A percentile compares a stretch with the other conserved stretches of the same genome.
Evolutionary conservation across 164 flowering plant species (phyloP).

Genomic region (Chimonanthus praecox): DNA sequence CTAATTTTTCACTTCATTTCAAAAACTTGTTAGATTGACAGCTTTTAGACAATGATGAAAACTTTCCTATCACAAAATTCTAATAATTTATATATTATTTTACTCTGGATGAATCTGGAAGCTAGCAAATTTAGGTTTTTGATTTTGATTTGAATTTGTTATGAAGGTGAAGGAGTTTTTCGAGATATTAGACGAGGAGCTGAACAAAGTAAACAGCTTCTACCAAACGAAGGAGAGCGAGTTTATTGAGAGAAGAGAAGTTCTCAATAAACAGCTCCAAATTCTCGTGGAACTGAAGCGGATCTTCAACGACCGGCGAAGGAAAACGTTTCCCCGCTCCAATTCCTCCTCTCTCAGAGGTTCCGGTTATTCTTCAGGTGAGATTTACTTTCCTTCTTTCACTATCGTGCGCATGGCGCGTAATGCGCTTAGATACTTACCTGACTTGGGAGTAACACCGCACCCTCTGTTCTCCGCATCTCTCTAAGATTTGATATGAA

Average conservation of each 20-base stretch:
- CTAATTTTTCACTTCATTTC: background rate
- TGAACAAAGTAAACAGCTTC: slow-evolving; percentile 72
- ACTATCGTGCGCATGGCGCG: background rate
- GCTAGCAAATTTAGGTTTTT: background rate
- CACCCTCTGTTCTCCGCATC: too few relatives aligned
- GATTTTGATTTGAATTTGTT: background rate
- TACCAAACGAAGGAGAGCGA: slow-evolving; percentile 60
- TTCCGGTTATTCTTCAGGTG: slow-evolving; percentile 53
- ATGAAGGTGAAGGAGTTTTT: slow-evolving; percentile 55
- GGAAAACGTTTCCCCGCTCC: slow-evolving; percentile 34
- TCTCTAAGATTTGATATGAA: too few relatives aligned
- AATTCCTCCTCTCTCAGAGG: slow-evolving; percentile 37
- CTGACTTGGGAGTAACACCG: too few relatives aligned
- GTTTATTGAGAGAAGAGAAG: slow-evolving; percentile 69
- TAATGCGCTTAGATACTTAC: too few relatives aligned
- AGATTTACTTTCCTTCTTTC: background rate
- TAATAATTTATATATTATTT: too few relatives aligned
- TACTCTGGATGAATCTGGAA: too few relatives aligned
- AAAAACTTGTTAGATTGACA: background rate
- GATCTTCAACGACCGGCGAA: slow-evolving; percentile 46
- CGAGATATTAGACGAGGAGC: slow-evolving; percentile 63
- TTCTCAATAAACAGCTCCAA: slow-evolving; percentile 66
- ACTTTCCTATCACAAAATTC: too few relatives aligned
- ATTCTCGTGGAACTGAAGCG: slow-evolving; percentile 61
- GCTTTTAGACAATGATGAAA: background rate